Evolutionary conservation across 2,329 filamentous ascomycete genomes (phyloP), one percentile per base, ranked within the genome.

Genomic region (Dactylonectria macrodidyma): DNA sequence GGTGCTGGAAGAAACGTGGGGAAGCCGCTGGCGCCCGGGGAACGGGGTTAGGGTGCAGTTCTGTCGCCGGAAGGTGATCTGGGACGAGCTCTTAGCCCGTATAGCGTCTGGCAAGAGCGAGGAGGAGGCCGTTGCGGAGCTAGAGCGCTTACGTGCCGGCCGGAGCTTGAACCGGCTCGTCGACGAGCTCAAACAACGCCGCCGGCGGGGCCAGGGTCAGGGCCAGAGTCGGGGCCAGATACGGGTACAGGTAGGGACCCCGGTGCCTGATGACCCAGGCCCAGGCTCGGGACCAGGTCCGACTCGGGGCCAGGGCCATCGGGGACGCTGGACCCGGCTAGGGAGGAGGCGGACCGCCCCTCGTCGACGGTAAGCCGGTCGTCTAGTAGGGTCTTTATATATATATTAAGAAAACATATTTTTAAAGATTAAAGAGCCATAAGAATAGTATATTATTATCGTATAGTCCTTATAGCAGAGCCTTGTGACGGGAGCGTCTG

Each of bases 341-440:
- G 55, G 36, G 55, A 57, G 55, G 38, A 57, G 55, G 55, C 55
- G 36, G 36, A 57, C 36, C 14, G 36, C 36, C 36, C 36, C 36
- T 51, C 30, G 33, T 60, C 57, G 57, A 60, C 46, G 33, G 57
- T 60, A 51, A 60, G 57, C 57, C 8, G 46, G 57, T 46, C 57
- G 33, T 60, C 30, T 14, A 38, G 46, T 36, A 60, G 57, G 33
- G 10, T 52, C 57, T 60, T 60, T 52, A 60, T 60, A 30, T 60
- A 60, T 60, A 60, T 51, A n/a, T 41, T 60, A 60, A 7, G n/a
- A 60, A 51, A n/a, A 59, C 26, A 41, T 59, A 59, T 48, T 59
- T 59, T 59, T 59, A 30, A 59, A 59, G 56, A 59, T 59, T 47
- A 48, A 59, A 33, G 41, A 59, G 56, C 56, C 10, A 26, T 34